phyloP scores from a whole-genome alignment of 2,329 filamentous ascomycete genomes.

The Epichloe gansuensis region DNA sequence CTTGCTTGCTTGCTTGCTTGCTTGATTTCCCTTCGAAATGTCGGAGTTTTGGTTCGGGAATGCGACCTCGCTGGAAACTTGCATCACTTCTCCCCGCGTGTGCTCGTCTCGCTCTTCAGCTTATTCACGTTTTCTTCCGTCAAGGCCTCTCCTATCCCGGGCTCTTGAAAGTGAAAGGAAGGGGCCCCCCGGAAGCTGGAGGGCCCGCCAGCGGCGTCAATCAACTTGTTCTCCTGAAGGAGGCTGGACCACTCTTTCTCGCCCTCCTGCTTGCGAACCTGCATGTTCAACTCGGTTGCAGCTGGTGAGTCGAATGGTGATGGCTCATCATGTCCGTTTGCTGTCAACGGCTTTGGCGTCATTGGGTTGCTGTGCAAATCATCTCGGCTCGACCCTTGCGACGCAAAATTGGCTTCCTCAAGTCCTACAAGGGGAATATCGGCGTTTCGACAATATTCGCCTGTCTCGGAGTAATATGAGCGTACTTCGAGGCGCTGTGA shows the following conservation, averaged over 20 bases:
- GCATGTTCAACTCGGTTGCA: conserved; percentile 19
- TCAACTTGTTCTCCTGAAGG: conserved; percentile 34
- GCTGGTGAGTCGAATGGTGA: conserved; percentile 29
- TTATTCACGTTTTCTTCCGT: conserved; percentile 42
- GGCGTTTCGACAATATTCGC: conserved; percentile 29
- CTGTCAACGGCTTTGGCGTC: conserved; percentile 28
- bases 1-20: too few relatives aligned
- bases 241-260: conserved; percentile 29
- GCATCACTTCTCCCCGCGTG: background rate
- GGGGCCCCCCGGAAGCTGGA: conserved; percentile 17
- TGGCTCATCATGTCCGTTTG: conserved; percentile 24
- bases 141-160: conserved; percentile 28
- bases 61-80: too few relatives aligned
- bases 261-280: conserved; percentile 22
- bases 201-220: conserved; percentile 31
- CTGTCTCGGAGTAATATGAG: conserved; percentile 34
- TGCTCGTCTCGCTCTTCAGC: conserved; percentile 24
- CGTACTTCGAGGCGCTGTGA: conserved; percentile 15
- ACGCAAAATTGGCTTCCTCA: conserved; percentile 13
- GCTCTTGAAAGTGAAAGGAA: conserved; percentile 24
- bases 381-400: conserved; percentile 10
- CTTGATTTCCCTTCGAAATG: too few relatives aligned
- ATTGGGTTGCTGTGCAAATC: conserved; percentile 20
- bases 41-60: too few relatives aligned
- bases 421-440: conserved; percentile 26